Base-by-base conservation (phyloP, 306 rosid species). In the Astragalus glycyphyllos region DNA sequence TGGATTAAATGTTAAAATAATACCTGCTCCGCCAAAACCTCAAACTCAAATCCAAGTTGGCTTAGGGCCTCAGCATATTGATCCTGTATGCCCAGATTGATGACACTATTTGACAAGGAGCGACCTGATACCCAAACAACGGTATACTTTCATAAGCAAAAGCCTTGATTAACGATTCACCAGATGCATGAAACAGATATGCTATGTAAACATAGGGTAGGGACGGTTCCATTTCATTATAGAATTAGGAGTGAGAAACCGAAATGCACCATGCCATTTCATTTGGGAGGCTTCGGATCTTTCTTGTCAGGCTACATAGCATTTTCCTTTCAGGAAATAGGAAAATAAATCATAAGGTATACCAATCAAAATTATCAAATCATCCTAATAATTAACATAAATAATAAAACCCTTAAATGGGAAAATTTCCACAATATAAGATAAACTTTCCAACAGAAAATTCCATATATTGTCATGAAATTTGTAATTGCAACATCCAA, bases 21-120 rank as follows among this genome's bases (percentile, higher is more conserved):
- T 46, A 88, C 90, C 88, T 88, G 94, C 77, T 88, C 94, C 1
- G 94, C 91, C 75, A 88, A 59, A 82, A 88, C 94, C 72, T 88
- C 94, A 69, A 75, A 86, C 79, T 88, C 94, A 80, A 88, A 88
- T 17, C 94, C 94, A 73, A 88, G 94, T 72, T 88, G 91, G 71
- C 74, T 84, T 69, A 88, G 77, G 79, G 94, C 94, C 74, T 88
- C 89, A 4, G 89, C 86, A 83, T 77, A 88, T 76, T 88, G 89
- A 68, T 88, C 94, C 58, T 83, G 81, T 60, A 88, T 84, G 31
- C 94, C 94, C 72, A 88, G 94, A 80, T 88, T 88, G 71, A 86
- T 84, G 50, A 88, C 82, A 82, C 90, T 88, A 82, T 88, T 88
- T 59, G 90, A 83, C 86, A 88, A 82, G 46, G 94, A 85, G 48